Evolutionary conservation across 176 grass and related monocot species (phyloP).

Genomic region (Paspalum notatum): DNA sequence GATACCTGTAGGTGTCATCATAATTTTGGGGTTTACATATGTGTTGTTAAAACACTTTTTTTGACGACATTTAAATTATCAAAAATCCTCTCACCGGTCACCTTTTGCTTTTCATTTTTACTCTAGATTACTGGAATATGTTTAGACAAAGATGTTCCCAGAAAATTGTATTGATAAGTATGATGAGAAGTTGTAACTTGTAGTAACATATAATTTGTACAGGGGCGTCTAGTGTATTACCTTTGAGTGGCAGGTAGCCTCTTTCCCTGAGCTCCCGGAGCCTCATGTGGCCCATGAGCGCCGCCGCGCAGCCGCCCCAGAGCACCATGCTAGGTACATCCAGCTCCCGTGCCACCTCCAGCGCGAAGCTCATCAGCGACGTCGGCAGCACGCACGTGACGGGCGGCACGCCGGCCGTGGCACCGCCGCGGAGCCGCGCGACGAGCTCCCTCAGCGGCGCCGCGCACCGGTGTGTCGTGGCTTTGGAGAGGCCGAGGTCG

Average conservation of each 20-base stretch:
- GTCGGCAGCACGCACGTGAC: conserved; percentile 34
- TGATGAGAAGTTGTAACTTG: no score
- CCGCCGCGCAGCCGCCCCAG: conserved; percentile 8
- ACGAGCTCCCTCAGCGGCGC: conserved; percentile 16
- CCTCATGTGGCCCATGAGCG: conserved; percentile 28
- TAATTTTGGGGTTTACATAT: no score
- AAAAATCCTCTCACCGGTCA: no score
- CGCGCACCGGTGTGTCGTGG: neutral
- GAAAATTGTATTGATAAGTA: no score
- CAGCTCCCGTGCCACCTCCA: conserved; percentile 28
- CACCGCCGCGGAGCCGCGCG: neutral
- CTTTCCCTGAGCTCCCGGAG: conserved; percentile 39
- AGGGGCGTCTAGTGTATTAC: neutral
- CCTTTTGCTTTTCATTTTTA: no score
- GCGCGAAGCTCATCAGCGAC: conserved; percentile 41
- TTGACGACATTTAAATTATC: no score
- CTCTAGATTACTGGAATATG: no score
- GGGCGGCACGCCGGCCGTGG: neutral
- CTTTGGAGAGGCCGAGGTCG: neutral
- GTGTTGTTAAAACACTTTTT: no score
- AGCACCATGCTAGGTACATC: conserved; percentile 37
- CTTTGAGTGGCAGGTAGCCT: conserved; percentile 47
- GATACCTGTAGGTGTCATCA: no score
- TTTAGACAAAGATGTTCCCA: no score
- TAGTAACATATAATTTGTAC: no score